phyloP scores from a whole-genome alignment of 495 filamentous ascomycete genomes.

The Geoglossum glabrum region DNA sequence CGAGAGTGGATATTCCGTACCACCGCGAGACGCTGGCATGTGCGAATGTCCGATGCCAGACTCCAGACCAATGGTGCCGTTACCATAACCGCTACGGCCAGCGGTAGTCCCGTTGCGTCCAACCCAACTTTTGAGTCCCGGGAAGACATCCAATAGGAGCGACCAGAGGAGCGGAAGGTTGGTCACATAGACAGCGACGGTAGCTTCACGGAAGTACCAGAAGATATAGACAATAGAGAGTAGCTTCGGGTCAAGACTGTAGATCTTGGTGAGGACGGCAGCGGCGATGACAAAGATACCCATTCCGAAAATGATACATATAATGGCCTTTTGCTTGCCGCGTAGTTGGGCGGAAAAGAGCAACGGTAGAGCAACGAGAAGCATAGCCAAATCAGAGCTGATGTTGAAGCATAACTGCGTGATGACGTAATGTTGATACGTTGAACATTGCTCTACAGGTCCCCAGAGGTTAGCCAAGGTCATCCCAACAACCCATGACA shows the following conservation, averaged over 20 bases:
- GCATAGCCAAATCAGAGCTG: conserved; percentile 26
- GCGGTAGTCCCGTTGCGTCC: neutral
- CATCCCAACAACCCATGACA: neutral
- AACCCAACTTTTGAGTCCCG: conserved; percentile 14
- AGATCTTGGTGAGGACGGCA: conserved; percentile 5
- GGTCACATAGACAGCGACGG: conserved; percentile 25
- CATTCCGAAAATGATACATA: conserved; percentile 24
- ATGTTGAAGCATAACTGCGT: conserved; percentile 31
- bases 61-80: neutral
- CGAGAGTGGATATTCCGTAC: neutral
- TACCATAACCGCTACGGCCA: neutral
- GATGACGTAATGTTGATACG: conserved; percentile 32
- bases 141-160: conserved; percentile 20
- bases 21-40: neutral
- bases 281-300: conserved; percentile 24
- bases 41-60: neutral
- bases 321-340: conserved; percentile 16
- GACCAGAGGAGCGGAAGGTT: conserved; percentile 30
- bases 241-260: conserved; percentile 10
- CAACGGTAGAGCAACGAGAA: conserved; percentile 25
- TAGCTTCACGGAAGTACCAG: conserved; percentile 30
- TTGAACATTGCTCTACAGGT: conserved; percentile 24
- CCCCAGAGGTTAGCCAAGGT: conserved; percentile 10
- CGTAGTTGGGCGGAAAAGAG: conserved; percentile 20
- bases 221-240: conserved; percentile 27